These are phyloP conservation scores for Phytophthora capsici DNA, from an alignment of 352 stramenopile species.

Conservation along the genomic window DNA sequence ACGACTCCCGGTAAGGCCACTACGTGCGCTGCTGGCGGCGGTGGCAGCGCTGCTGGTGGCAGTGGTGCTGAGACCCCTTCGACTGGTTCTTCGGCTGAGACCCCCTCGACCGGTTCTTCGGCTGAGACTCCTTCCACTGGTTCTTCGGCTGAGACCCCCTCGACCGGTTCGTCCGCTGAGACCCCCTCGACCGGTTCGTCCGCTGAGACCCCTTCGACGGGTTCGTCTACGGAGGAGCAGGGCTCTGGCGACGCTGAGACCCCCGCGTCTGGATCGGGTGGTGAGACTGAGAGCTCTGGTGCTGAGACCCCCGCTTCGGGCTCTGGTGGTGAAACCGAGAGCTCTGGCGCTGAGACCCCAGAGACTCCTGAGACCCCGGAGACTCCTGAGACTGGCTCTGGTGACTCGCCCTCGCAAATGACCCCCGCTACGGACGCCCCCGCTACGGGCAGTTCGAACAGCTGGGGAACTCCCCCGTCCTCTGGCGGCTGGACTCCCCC, in stretches of 20 bases:
- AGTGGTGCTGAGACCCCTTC: conserved; percentile 2
- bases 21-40: conserved; percentile 20
- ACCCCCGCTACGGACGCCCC: conserved; percentile 6
- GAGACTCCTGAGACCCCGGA: too few species aligned
- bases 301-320: conserved; percentile 4
- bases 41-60: conserved; percentile 1
- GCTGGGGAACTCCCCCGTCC: conserved; percentile 12
- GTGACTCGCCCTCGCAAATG: conserved; percentile 3
- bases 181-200: not conserved
- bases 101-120: not conserved
- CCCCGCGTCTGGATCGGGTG: not conserved
- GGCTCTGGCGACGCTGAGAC: conserved; percentile 4
- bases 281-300: not conserved
- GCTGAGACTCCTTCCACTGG: conserved; percentile 2
- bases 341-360: not conserved
- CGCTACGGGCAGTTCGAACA: conserved; percentile 5
- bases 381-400: not conserved
- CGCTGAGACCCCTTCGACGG: conserved; percentile 3
- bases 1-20: conserved; percentile 27
- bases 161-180: not conserved
- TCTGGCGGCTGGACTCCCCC: conserved; percentile 9
- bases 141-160: not conserved
- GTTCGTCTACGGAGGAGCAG: not conserved
- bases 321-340: conserved; percentile 1
- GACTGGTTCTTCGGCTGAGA: not conserved